Conservation (phyloP, 1,139 yeast species). For the Candida buenavistaensis region DNA sequence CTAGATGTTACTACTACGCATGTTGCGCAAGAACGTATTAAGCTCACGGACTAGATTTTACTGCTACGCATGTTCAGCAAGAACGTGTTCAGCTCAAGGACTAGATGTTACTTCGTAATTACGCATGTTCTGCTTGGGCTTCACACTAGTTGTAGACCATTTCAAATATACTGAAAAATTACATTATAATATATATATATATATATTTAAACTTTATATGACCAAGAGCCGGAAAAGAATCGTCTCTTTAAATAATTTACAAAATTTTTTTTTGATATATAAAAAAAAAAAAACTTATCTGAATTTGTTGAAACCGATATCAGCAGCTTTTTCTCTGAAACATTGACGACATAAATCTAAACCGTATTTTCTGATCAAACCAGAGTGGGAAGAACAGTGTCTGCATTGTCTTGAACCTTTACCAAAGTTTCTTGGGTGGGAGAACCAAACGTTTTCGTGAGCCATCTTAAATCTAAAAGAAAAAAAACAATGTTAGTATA, state of each 20-base stretch:
- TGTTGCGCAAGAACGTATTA: too few species aligned
- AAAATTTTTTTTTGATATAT: neutral
- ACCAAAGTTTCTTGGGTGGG: slow-evolving; percentile 99
- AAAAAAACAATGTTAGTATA: slow-evolving; percentile 27
- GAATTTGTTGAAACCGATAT: slow-evolving; percentile 99
- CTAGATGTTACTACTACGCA: too few species aligned
- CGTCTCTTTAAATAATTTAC: neutral
- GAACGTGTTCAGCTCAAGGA: too few species aligned
- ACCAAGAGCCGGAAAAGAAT: too few species aligned
- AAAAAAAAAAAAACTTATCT: slow-evolving; percentile 58
- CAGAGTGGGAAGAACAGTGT: slow-evolving; percentile 98
- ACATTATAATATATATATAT: neutral
- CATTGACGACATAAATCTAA: slow-evolving; percentile 99
- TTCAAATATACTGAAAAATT: too few species aligned
- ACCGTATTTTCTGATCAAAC: slow-evolving; percentile 99
- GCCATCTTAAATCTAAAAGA: slow-evolving; percentile 68
- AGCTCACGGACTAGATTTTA: too few species aligned
- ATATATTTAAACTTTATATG: neutral
- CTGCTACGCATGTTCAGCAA: too few species aligned
- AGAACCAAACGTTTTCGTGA: slow-evolving; percentile 99
- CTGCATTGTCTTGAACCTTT: slow-evolving; percentile 99
- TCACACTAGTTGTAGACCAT: too few species aligned
- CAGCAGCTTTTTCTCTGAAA: slow-evolving; percentile 99
- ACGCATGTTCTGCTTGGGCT: too few species aligned
- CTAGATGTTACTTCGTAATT: too few species aligned